Evolutionary conservation across 257 asterid genomes (phyloP).

Genomic region (Solanum chilense): DNA sequence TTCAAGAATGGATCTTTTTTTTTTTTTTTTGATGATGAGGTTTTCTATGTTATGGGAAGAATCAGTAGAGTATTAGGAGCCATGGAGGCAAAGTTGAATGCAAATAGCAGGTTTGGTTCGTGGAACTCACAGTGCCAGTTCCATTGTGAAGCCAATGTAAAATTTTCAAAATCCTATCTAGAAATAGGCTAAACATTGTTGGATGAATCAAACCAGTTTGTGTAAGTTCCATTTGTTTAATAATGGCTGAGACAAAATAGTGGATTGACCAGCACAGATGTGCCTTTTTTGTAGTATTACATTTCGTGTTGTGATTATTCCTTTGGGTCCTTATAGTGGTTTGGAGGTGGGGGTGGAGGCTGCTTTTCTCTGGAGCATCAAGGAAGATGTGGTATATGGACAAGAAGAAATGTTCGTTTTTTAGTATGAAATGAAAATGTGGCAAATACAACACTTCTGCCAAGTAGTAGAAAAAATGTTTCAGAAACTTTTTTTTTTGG

Average conservation of each 20-base stretch:
- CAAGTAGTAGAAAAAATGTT: not conserved
- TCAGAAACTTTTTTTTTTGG: not conserved
- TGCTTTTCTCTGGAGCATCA: not conserved
- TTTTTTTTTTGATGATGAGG: not conserved
- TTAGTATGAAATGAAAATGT: not conserved
- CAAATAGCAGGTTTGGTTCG: not conserved
- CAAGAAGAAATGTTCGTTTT: not conserved
- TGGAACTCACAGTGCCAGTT: not conserved
- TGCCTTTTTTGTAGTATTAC: not conserved
- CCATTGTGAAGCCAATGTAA: not conserved
- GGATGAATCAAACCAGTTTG: not conserved
- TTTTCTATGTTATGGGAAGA: not conserved
- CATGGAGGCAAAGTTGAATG: not conserved
- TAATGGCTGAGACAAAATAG: not conserved
- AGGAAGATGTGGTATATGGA: not conserved
- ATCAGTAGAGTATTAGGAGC: not conserved
- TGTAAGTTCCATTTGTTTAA: not conserved
- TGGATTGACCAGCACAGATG: not conserved
- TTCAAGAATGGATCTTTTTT: not conserved
- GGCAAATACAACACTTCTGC: not conserved
- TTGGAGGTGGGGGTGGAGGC: not conserved
- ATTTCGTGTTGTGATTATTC: not conserved
- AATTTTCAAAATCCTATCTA: not conserved
- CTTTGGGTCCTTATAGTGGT: not conserved
- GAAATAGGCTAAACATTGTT: not conserved